Evolutionary conservation across 2,329 filamentous ascomycete genomes (phyloP).

Genomic region (Furcasterigmium sp.): DNA sequence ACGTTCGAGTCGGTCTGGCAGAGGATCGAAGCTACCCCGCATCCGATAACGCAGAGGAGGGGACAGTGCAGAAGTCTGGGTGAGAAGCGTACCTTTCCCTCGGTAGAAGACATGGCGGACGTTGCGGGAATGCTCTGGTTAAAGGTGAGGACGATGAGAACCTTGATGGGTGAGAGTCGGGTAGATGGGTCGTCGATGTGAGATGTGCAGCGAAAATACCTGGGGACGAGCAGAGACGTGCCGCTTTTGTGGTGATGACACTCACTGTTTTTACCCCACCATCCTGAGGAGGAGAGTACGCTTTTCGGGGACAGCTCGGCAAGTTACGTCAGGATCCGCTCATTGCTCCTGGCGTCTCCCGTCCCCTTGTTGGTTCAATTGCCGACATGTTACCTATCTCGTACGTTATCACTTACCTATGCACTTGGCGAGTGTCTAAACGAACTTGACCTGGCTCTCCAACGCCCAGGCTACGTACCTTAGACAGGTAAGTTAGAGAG

Average conservation of each 20-base stretch:
- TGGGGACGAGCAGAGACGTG: not conserved
- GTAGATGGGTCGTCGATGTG: too few relatives aligned
- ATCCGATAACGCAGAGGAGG: not conserved
- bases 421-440: too few relatives aligned
- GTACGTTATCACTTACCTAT: too few relatives aligned
- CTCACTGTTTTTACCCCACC: not conserved
- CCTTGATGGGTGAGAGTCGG: too few relatives aligned
- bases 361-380: too few relatives aligned
- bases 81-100: slow-evolving; percentile 11
- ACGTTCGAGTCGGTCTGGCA: too few relatives aligned
- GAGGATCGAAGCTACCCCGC: slow-evolving; percentile 14
- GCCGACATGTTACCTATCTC: too few relatives aligned
- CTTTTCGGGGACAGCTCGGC: slow-evolving; percentile 2
- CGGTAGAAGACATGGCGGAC: slow-evolving; percentile 12
- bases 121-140: slow-evolving; percentile 3
- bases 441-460: too few relatives aligned
- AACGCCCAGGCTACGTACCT: too few relatives aligned
- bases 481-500: too few relatives aligned
- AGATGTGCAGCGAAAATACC: not conserved
- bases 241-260: slow-evolving; percentile 1
- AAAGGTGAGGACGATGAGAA: slow-evolving; percentile 6
- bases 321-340: slow-evolving; percentile 3
- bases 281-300: not conserved
- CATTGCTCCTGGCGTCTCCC: too few relatives aligned
- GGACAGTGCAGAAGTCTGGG: not conserved